These are phyloP conservation scores for Bisporella sp. DNA, from an alignment of 2,329 filamentous ascomycete species.

Conservation along the genomic window DNA sequence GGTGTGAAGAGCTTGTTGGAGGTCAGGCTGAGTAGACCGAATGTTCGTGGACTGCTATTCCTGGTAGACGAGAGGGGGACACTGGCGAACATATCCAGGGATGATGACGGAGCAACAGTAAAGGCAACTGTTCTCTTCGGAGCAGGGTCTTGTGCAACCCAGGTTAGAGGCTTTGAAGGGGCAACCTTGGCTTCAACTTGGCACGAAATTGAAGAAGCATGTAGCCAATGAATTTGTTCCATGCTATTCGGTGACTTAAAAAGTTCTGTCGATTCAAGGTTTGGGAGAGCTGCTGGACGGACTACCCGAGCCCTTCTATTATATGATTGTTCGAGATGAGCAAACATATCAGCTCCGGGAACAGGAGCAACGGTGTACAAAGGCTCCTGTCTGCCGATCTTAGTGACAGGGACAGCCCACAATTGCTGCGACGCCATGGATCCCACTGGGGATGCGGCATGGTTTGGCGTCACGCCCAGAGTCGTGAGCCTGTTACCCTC, in stretches of 20 bases:
- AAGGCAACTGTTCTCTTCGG: neutral
- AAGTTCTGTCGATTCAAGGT: slow-evolving; percentile 11
- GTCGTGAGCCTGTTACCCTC: neutral
- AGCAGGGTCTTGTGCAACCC: neutral
- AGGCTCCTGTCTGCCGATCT: neutral
- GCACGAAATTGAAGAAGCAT: slow-evolving; percentile 4
- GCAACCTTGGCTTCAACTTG: neutral
- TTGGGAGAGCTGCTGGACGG: slow-evolving; percentile 4
- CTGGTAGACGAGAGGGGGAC: neutral
- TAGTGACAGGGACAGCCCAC: neutral
- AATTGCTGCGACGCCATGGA: neutral
- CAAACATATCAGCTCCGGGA: slow-evolving; percentile 12
- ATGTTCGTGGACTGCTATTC: neutral
- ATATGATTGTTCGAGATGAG: slow-evolving; percentile 5
- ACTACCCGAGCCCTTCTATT: slow-evolving; percentile 5
- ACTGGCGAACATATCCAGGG: neutral
- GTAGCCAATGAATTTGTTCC: slow-evolving; percentile 10
- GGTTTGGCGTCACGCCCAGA: too few species aligned
- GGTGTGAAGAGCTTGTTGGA: neutral
- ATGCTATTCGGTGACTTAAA: slow-evolving; percentile 4
- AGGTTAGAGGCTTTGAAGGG: neutral
- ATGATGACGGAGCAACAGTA: neutral
- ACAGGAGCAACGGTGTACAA: neutral
- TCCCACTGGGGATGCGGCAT: too few species aligned
- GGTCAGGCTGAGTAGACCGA: neutral